Percentiles rank a stretch among this genome's conserved stretches.
These are phyloP conservation scores for Excoecaria agallocha DNA, from an alignment of 345 rosid genomes.

Conservation along the genomic window DNA sequence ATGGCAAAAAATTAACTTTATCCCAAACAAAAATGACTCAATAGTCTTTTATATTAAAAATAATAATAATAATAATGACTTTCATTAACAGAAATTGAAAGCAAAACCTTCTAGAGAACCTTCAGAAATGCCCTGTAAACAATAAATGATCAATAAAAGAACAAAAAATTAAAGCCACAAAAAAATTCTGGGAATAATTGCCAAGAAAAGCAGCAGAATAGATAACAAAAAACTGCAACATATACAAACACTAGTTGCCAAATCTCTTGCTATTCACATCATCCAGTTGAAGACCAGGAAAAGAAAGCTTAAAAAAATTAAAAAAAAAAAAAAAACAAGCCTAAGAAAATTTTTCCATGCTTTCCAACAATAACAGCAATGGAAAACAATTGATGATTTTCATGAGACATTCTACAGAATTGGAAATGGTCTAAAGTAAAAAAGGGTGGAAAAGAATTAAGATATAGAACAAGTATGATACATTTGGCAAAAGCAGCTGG, in stretches of 20 bases:
- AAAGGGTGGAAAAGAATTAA: constrained; percentile 25
- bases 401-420: constrained; percentile 1
- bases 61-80: no score
- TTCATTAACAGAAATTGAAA: no score
- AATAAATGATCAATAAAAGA: no score
- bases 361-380: constrained; percentile 34
- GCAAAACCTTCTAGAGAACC: no score
- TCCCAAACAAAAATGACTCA: no score
- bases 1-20: no score
- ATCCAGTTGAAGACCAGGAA: not conserved
- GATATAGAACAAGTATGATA: constrained; percentile 22
- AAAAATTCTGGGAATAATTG: not conserved
- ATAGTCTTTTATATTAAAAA: no score
- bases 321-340: not conserved
- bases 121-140: no score
- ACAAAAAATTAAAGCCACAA: not conserved
- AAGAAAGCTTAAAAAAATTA: not conserved
- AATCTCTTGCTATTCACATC: not conserved
- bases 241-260: not conserved
- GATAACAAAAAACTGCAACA: not conserved
- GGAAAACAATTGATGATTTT: constrained; percentile 31
- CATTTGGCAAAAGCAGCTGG: constrained; percentile 13
- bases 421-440: not conserved
- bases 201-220: constrained; percentile 1
- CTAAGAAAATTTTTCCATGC: constrained; percentile 27